phyloP scores from a whole-genome alignment of 345 rosid genomes.

The Firmiana major region DNA sequence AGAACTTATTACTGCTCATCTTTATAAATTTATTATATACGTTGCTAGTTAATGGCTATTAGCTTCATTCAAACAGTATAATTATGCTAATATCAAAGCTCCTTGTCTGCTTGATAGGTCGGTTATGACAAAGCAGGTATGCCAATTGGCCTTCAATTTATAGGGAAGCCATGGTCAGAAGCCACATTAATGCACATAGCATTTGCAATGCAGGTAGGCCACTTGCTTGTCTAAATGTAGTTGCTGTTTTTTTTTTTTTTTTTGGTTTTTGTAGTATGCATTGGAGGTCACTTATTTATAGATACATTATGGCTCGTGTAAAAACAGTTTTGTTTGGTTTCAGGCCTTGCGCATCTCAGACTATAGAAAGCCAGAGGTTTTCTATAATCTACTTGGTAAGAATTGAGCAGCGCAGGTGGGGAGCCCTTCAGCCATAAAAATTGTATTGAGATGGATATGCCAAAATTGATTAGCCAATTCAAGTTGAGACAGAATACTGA shows the following conservation, averaged over 20 bases:
- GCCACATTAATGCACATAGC: conserved; percentile 56
- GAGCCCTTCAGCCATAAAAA: neutral
- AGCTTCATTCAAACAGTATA: neutral
- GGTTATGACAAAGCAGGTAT: conserved; percentile 62
- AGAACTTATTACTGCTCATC: neutral
- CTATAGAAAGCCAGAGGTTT: conserved; percentile 4
- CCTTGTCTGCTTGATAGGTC: conserved; percentile 31
- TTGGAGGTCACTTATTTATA: neutral
- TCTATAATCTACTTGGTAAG: conserved; percentile 8
- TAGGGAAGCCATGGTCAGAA: conserved; percentile 81
- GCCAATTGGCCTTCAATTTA: conserved; percentile 73
- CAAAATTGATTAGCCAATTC: neutral
- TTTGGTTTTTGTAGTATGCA: no score
- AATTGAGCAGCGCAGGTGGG: neutral
- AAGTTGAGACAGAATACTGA: no score
- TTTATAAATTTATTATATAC: neutral
- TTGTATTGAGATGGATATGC: neutral
- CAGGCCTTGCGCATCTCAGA: conserved; percentile 10
- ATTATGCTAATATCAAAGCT: neutral
- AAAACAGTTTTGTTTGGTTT: neutral
- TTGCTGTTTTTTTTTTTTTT: neutral
- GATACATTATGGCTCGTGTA: neutral
- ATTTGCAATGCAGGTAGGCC: conserved; percentile 55
- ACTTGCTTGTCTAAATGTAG: neutral
- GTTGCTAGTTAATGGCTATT: neutral